phyloP scores from a whole-genome alignment of 192 early-diverging fungal species.

The Paraglomus occultum region DNA sequence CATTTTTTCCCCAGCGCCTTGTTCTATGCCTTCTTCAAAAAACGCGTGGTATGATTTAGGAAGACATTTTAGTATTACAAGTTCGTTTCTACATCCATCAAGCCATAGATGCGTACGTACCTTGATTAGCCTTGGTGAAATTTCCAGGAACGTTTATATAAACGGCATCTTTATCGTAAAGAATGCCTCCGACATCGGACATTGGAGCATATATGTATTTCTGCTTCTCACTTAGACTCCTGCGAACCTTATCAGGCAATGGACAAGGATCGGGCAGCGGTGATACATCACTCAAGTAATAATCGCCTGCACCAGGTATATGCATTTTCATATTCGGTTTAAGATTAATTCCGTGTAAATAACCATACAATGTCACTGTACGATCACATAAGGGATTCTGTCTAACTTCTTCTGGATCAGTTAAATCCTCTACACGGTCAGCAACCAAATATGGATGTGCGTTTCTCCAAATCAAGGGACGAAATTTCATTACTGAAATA shows the following conservation, averaged over 20 bases:
- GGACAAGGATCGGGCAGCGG: conserved; percentile 93
- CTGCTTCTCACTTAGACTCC: conserved; percentile 87
- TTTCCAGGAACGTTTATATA: conserved; percentile 95
- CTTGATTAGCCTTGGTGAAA: conserved; percentile 61
- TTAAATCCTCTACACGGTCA: conserved; percentile 96
- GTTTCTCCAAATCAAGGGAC: conserved; percentile 95
- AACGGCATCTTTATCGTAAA: conserved; percentile 99
- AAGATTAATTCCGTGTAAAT: conserved; percentile 92
- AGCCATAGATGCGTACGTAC: conserved; percentile 32
- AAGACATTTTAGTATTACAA: not conserved
- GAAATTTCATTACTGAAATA: conserved; percentile 98
- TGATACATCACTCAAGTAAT: conserved; percentile 69
- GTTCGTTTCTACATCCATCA: conserved; percentile 30
- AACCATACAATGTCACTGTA: conserved; percentile 93
- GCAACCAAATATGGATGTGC: conserved; percentile 97
- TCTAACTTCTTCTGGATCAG: conserved; percentile 83
- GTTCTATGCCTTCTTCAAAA: conserved; percentile 48
- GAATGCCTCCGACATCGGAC: conserved; percentile 96
- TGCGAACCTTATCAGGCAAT: conserved; percentile 90
- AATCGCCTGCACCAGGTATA: conserved; percentile 95
- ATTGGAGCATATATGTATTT: conserved; percentile 98
- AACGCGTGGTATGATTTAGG: not conserved
- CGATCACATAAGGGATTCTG: conserved; percentile 84
- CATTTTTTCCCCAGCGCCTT: conserved; percentile 83
- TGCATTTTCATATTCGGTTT: conserved; percentile 86